Base-by-base conservation (phyloP, 2,329 filamentous ascomycete genomes). In the Hymenoscyphus fructigenus region DNA sequence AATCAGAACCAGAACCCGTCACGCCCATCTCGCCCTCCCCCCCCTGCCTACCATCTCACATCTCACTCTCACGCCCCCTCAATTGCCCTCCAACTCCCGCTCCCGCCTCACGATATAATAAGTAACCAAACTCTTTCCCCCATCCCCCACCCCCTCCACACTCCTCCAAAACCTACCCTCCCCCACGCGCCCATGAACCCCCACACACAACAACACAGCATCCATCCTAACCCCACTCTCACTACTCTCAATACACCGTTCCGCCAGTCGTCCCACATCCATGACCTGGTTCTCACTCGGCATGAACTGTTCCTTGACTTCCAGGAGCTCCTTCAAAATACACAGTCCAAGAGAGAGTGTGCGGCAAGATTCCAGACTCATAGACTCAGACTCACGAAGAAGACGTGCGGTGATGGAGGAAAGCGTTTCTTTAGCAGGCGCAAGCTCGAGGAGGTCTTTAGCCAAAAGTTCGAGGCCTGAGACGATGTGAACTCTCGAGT, bases 91-190 rank as follows among this genome's bases (percentile, higher is more conserved):
- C n/a, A 67, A 23, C 77, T 89, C 87, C 61, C 86, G 79, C 77
- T 89, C 86, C 75, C 83, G 82, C 81, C 89, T 89, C 50, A 91
- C 90, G 72, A 93, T 89, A 76, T 93, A 93, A 75, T 93, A 93
- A 10, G 89, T 93, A 71, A 93, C 88, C 66, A 93, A 76, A 70
- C 88, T 92, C 80, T 92, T 86, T 26, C 90, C 86, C 69, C 91
- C 90, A 69, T 92, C 90, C 73, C 85, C 84, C 36, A 91, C 82
- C 10, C 79, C 83, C 64, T 82, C 85, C 71, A 93, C 81, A 28
- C 83, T 83, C 38, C 83, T 83, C 91, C 91, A 94, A 74, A 93
- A 93, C 34, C 73, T 73, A 10, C 72, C 76, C 62, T 88, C 86
- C 14, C 87, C 86, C 9, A 89, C 81, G 12, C 84, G 78, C 57